Evolutionary conservation across 1,139 yeast genomes (phyloP).

Genomic region (Schizosaccharomyces versatilis): DNA sequence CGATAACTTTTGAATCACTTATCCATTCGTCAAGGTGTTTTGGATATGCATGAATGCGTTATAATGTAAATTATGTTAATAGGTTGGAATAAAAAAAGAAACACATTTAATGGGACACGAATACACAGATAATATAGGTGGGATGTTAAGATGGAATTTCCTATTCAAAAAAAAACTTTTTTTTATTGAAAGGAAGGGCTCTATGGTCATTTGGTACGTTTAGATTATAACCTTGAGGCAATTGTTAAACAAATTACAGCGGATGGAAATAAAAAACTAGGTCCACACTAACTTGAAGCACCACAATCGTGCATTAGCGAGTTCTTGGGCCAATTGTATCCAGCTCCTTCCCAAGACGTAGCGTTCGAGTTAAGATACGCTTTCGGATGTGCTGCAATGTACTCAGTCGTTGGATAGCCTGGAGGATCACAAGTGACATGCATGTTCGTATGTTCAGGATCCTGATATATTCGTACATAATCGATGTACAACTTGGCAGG

Average conservation of each 20-base stretch:
- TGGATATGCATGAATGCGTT: no score
- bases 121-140: no score
- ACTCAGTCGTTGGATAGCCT: conserved; percentile 50
- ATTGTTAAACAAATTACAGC: not conserved
- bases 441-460: conserved; percentile 24
- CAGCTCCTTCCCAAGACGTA: conserved; percentile 46
- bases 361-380: conserved; percentile 42
- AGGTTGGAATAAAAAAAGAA: not conserved
- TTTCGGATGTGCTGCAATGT: conserved; percentile 34
- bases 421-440: conserved; percentile 48
- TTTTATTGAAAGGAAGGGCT: no score
- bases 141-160: no score
- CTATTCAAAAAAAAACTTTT: no score
- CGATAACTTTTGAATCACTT: not conserved
- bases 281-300: not conserved
- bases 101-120: not conserved
- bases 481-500: conserved; percentile 49
- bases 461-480: conserved; percentile 62
- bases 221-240: not conserved
- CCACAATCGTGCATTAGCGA: conserved; percentile 25
- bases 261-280: not conserved
- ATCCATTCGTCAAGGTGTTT: no score
- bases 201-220: not conserved
- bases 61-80: not conserved
- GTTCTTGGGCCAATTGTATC: conserved; percentile 41